Conservation (phyloP, 2,329 filamentous ascomycete species). For the Hymenoscyphus albidus region DNA sequence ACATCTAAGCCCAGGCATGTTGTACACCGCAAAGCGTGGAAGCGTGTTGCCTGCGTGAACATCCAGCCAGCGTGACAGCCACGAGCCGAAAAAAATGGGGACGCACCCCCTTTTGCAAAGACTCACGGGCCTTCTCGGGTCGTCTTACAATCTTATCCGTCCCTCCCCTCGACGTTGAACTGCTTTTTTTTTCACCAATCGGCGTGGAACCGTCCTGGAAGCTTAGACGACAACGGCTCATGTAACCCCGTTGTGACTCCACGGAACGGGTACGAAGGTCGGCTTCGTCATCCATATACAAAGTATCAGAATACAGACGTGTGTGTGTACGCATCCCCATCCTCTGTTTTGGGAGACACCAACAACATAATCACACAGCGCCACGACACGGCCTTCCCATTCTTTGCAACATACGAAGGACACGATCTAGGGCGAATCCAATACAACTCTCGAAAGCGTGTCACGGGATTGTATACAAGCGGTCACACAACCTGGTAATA, state of each 20-base stretch:
- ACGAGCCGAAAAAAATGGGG: neutral
- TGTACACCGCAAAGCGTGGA: neutral
- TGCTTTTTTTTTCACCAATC: neutral
- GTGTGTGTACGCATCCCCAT: neutral
- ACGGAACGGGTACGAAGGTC: neutral
- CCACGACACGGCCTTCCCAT: neutral
- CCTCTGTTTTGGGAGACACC: neutral
- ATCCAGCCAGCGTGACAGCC: neutral
- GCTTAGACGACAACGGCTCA: neutral
- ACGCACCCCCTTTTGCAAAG: neutral
- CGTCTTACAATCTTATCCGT: neutral
- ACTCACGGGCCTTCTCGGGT: conserved; percentile 1
- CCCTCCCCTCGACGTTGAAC: neutral
- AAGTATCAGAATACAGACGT: neutral
- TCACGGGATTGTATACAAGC: neutral
- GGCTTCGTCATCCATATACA: neutral
- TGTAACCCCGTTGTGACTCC: neutral
- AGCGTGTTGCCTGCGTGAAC: neutral
- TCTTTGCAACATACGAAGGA: neutral
- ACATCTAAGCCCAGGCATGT: neutral
- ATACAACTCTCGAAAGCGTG: neutral
- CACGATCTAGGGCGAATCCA: neutral
- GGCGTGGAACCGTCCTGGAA: neutral
- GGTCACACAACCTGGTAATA: neutral
- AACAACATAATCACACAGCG: neutral